These are phyloP conservation scores for Shiraia sp. DNA, from an alignment of 2,329 filamentous ascomycete genomes.

Conservation along the genomic window DNA sequence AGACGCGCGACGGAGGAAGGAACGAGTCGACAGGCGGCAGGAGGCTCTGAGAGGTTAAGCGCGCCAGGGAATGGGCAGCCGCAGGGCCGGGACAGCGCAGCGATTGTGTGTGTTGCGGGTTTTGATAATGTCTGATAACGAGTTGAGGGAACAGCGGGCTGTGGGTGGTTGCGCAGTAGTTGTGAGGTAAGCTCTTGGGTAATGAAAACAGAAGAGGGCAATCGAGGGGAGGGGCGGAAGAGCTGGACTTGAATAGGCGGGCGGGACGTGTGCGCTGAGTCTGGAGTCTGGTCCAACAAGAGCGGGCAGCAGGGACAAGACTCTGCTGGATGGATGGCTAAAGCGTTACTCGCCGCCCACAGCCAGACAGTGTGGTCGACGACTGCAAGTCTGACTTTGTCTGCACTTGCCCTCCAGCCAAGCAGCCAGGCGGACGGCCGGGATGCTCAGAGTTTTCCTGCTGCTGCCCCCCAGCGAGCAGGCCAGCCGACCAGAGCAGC, in stretches of 20 bases:
- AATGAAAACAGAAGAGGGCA: constrained; percentile 48
- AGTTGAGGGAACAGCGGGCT: constrained; percentile 23
- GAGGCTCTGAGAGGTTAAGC: constrained; percentile 43
- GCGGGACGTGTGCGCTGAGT: constrained; percentile 30
- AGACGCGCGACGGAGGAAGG: constrained; percentile 35
- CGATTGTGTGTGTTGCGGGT: constrained; percentile 40
- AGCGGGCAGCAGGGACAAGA: background rate
- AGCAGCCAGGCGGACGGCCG: background rate
- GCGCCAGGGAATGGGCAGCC: constrained; percentile 38
- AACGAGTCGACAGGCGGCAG: constrained; percentile 17
- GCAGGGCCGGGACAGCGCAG: constrained; percentile 38
- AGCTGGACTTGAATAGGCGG: constrained; percentile 41
- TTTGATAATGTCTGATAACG: constrained; percentile 53
- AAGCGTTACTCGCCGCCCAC: too few species aligned
- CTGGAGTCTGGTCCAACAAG: background rate
- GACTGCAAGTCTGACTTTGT: background rate
- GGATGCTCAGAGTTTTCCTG: constrained; percentile 30
- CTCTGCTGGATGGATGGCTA: too few species aligned
- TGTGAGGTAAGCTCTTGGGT: constrained; percentile 55
- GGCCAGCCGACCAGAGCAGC: too few species aligned
- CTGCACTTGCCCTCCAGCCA: background rate
- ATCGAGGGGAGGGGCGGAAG: constrained; percentile 37
- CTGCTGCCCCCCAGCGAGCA: too few species aligned
- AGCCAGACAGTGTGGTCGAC: too few species aligned
- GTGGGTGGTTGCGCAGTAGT: constrained; percentile 45